These are phyloP conservation scores for Waltergamsia citrina DNA, from an alignment of 2,329 filamentous ascomycete genomes.

Conservation along the genomic window DNA sequence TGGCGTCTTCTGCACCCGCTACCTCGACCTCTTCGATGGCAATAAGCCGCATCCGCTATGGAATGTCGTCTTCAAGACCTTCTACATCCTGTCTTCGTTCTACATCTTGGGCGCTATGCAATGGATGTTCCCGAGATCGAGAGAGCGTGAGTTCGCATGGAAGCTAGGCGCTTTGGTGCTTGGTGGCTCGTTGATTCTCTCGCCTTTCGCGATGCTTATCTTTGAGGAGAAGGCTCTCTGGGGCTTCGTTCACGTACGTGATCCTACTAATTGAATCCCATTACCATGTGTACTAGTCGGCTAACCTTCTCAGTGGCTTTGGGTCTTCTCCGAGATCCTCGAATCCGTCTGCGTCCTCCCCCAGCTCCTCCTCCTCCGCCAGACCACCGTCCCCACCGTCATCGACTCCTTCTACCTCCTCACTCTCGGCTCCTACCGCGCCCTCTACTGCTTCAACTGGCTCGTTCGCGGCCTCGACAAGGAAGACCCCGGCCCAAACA, in stretches of 20 bases:
- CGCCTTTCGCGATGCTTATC: slow-evolving; percentile 65
- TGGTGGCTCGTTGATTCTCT: slow-evolving; percentile 52
- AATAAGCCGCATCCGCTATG: slow-evolving; percentile 38
- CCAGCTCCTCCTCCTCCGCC: slow-evolving; percentile 81
- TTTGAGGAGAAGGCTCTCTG: slow-evolving; percentile 43
- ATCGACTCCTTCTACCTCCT: slow-evolving; percentile 95
- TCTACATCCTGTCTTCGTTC: slow-evolving; percentile 75
- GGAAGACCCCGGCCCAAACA: slow-evolving; percentile 50
- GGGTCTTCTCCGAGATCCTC: slow-evolving; percentile 84
- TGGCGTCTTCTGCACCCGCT: slow-evolving; percentile 76
- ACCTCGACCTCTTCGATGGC: slow-evolving; percentile 64
- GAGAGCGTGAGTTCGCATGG: slow-evolving; percentile 89
- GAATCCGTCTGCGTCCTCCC: slow-evolving; percentile 87
- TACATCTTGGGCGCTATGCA: slow-evolving; percentile 89
- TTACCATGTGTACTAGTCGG: neutral
- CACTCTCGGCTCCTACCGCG: slow-evolving; percentile 78
- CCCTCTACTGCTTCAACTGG: slow-evolving; percentile 88
- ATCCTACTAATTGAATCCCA: neutral
- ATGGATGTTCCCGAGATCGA: slow-evolving; percentile 74
- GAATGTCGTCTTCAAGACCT: slow-evolving; percentile 79
- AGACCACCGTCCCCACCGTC: slow-evolving; percentile 92
- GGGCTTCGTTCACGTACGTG: slow-evolving; percentile 40
- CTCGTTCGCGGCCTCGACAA: slow-evolving; percentile 58
- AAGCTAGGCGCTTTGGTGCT: slow-evolving; percentile 69
- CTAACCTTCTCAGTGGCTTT: slow-evolving; percentile 50